Percentiles rank a stretch among this genome's conserved stretches.
Evolutionary conservation across 345 rosid species (phyloP).

Genomic region (Diplotaxis tenuifolia): DNA sequence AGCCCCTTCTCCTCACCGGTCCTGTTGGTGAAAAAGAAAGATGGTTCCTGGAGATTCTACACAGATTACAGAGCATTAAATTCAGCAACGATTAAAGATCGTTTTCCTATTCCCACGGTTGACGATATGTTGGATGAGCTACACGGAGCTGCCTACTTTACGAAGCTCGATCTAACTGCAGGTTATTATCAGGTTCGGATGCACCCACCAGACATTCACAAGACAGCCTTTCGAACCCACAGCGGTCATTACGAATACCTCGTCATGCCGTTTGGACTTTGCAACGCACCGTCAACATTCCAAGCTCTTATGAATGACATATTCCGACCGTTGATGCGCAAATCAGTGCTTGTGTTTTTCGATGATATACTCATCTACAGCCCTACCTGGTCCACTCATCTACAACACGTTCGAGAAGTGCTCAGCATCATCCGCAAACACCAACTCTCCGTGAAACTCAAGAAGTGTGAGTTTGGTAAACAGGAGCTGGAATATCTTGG

Average conservation of each 20-base stretch:
- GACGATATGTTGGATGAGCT: not conserved
- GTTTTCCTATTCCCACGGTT: not conserved
- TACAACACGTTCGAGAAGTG: too few species aligned
- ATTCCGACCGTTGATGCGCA: not conserved
- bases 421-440: too few species aligned
- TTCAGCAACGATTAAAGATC: not conserved
- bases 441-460: too few species aligned
- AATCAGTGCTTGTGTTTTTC: not conserved
- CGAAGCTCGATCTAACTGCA: not conserved
- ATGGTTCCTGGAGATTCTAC: not conserved
- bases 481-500: too few species aligned
- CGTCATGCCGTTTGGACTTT: not conserved
- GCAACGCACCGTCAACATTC: not conserved
- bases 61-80: not conserved
- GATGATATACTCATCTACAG: not conserved
- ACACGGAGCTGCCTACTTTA: not conserved
- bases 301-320: not conserved
- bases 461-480: too few species aligned
- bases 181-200: not conserved
- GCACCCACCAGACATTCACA: not conserved
- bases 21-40: not conserved
- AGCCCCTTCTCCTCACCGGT: not conserved
- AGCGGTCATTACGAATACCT: not conserved
- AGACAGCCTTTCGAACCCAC: not conserved
- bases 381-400: not conserved